Percentiles rank a stretch among this genome's conserved stretches.
Evolutionary conservation across 2,329 filamentous ascomycete species (phyloP).

Genomic region (Pyrenophora teres): DNA sequence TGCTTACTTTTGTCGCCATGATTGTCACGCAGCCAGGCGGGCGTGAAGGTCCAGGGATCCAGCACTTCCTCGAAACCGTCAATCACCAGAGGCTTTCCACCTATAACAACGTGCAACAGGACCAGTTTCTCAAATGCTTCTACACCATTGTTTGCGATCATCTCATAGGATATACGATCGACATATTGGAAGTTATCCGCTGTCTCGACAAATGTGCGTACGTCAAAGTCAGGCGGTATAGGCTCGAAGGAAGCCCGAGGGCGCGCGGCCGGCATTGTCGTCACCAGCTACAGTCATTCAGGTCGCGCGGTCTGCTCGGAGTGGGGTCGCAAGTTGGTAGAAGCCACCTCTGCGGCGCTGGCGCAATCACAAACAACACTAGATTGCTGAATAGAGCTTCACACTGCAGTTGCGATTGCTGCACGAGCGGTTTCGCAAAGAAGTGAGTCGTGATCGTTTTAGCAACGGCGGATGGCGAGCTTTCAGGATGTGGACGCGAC

Average conservation of each 20-base stretch:
- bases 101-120: constrained; percentile 77
- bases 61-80: constrained; percentile 82
- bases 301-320: constrained; percentile 3
- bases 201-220: constrained; percentile 73
- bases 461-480: background rate
- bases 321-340: background rate
- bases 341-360: constrained; percentile 4
- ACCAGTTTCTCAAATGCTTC: constrained; percentile 86
- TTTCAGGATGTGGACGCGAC: constrained; percentile 3
- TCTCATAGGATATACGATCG: constrained; percentile 75
- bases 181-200: constrained; percentile 88
- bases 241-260: constrained; percentile 91
- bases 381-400: background rate
- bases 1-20: constrained; percentile 76
- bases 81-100: constrained; percentile 86
- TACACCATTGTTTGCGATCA: constrained; percentile 76
- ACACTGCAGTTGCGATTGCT: background rate
- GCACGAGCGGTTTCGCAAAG: background rate
- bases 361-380: background rate
- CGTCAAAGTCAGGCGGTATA: constrained; percentile 81
- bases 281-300: constrained; percentile 15
- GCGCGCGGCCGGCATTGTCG: constrained; percentile 73
- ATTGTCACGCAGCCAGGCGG: constrained; percentile 77
- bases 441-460: background rate
- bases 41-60: constrained; percentile 77